phyloP scores from a whole-genome alignment of 1,139 yeast species.

The Zygosaccharomyces sapae region DNA sequence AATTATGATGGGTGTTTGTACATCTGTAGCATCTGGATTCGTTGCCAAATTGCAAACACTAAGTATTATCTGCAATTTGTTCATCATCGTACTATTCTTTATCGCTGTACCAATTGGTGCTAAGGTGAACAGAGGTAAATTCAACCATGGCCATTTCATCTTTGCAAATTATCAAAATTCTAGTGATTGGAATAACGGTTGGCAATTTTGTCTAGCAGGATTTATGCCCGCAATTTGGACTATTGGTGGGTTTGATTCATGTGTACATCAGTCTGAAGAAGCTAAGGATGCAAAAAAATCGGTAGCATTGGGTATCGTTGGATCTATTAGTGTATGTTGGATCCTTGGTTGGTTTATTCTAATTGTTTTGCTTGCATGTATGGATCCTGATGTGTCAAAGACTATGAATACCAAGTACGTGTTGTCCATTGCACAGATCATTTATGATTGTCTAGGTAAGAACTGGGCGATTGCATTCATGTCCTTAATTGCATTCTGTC shows the following conservation, averaged over 20 bases:
- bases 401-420: conserved; percentile 47
- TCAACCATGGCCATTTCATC: conserved; percentile 45
- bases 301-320: conserved; percentile 62
- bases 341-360: conserved; percentile 56
- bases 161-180: conserved; percentile 54
- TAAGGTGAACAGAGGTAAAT: conserved; percentile 32
- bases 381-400: conserved; percentile 47
- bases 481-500: conserved; percentile 56
- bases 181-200: conserved; percentile 61
- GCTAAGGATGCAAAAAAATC: conserved; percentile 61
- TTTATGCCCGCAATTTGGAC: conserved; percentile 65
- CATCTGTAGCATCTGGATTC: conserved; percentile 49
- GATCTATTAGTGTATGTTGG: conserved; percentile 56
- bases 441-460: conserved; percentile 62
- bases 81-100: conserved; percentile 51
- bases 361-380: conserved; percentile 53
- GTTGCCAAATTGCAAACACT: conserved; percentile 57
- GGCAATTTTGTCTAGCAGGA: conserved; percentile 48
- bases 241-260: conserved; percentile 65
- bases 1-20: conserved; percentile 43
- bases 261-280: conserved; percentile 72
- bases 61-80: conserved; percentile 54
- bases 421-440: conserved; percentile 61
- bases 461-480: conserved; percentile 66
- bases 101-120: conserved; percentile 65